Evolutionary conservation across 441 rosid genomes (phyloP).

Genomic region (Euphorbia schlechtendalii): DNA sequence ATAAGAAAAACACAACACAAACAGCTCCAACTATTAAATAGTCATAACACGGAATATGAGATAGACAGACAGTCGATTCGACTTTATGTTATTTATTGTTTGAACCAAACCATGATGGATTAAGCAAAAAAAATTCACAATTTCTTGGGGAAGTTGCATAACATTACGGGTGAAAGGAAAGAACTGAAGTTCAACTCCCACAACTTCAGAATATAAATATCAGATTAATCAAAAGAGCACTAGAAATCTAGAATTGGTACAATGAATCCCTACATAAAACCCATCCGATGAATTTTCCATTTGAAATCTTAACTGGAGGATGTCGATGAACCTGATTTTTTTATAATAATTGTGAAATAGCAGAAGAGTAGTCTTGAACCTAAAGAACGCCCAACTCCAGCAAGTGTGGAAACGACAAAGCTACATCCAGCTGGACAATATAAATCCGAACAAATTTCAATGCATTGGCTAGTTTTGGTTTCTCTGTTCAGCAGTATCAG

Average conservation of each 20-base stretch:
- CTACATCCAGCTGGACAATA: not conserved
- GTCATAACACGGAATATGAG: conserved; percentile 11
- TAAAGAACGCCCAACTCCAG: not conserved
- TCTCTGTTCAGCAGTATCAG: not conserved
- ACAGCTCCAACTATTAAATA: not conserved
- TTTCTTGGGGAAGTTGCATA: no score
- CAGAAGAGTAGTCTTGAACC: not conserved
- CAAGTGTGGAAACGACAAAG: not conserved
- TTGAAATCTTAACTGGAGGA: not conserved
- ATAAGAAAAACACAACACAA: no score
- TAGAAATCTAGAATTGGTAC: not conserved
- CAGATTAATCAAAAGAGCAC: not conserved
- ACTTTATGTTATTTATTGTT: no score
- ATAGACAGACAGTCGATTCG: no score
- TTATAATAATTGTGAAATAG: not conserved
- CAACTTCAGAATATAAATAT: no score
- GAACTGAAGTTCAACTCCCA: no score
- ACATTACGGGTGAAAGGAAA: no score
- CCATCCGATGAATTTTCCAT: not conserved
- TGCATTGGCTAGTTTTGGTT: not conserved
- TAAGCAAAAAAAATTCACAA: no score
- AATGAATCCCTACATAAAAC: not conserved
- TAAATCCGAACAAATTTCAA: not conserved
- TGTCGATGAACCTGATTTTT: not conserved
- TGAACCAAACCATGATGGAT: no score